Conservation (phyloP, 2,329 filamentous ascomycete genomes). For the Penicillium sp. region DNA sequence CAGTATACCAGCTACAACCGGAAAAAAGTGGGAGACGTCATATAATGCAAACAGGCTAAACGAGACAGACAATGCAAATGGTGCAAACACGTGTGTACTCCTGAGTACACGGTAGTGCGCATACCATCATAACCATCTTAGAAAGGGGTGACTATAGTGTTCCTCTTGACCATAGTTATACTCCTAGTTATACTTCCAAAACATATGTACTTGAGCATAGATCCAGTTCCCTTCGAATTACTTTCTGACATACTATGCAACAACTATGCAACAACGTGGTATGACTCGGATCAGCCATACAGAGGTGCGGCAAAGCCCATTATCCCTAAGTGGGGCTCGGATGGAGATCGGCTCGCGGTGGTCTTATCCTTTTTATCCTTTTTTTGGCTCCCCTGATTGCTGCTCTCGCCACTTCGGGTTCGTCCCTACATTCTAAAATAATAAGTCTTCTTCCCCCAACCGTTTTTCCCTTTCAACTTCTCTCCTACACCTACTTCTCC, state of each 20-base stretch:
- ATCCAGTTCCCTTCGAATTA: too few species aligned
- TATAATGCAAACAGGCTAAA: conserved; percentile 5
- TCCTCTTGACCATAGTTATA: too few species aligned
- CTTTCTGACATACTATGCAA: background rate
- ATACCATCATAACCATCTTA: background rate
- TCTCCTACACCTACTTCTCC: background rate
- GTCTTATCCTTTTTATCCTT: conserved; percentile 1
- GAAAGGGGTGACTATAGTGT: background rate
- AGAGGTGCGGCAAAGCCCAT: conserved; percentile 8
- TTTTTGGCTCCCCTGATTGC: background rate
- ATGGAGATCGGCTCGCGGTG: conserved; percentile 27
- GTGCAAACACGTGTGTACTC: background rate
- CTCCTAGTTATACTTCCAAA: too few species aligned
- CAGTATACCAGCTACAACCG: background rate
- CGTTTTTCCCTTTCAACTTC: background rate
- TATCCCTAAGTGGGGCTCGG: conserved; percentile 19
- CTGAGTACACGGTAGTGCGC: background rate
- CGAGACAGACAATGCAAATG: background rate
- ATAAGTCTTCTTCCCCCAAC: background rate
- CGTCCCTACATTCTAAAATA: conserved; percentile 9
- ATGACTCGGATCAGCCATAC: conserved; percentile 9
- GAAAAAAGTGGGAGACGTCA: conserved; percentile 4
- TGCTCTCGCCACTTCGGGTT: conserved; percentile 35
- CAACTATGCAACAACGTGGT: background rate
- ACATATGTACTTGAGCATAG: too few species aligned